Conservation (phyloP, 1,139 yeast genomes). For the Blastobotrys elegans region DNA sequence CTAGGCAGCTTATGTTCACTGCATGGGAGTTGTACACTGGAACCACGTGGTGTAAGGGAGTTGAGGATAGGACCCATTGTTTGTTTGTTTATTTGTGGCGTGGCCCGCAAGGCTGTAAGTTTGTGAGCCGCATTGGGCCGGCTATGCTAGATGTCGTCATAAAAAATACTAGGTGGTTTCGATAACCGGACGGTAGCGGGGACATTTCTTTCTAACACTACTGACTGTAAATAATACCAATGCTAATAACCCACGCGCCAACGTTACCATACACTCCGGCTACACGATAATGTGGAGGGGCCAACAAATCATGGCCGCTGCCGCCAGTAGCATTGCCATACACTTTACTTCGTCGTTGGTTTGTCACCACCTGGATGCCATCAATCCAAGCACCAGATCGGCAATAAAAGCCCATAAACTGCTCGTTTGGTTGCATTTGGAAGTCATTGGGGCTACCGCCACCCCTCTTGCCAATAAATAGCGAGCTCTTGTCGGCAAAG, state of each 20-base stretch:
- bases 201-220: no score
- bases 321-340: constrained; percentile 74
- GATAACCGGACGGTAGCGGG: no score
- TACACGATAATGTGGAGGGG: constrained; percentile 55
- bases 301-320: constrained; percentile 48
- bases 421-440: constrained; percentile 51
- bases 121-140: no score
- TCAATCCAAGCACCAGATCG: constrained; percentile 89
- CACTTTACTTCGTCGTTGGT: constrained; percentile 35
- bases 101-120: no score
- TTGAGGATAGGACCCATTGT: no score
- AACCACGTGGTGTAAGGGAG: no score
- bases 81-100: no score
- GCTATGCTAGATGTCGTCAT: no score
- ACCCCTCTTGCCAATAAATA: constrained; percentile 56
- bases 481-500: constrained; percentile 26
- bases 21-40: no score
- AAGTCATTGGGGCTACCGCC: constrained; percentile 53
- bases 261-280: constrained; percentile 66
- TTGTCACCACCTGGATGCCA: constrained; percentile 65
- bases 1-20: no score
- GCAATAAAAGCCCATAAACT: constrained; percentile 53
- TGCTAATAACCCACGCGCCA: constrained; percentile 66
- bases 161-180: no score
- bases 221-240: constrained; percentile 60